These are phyloP conservation scores for bread wheat (Triticum aestivum) DNA, from an alignment of 176 grass and related monocot genomes.

Conservation along the genomic window DNA sequence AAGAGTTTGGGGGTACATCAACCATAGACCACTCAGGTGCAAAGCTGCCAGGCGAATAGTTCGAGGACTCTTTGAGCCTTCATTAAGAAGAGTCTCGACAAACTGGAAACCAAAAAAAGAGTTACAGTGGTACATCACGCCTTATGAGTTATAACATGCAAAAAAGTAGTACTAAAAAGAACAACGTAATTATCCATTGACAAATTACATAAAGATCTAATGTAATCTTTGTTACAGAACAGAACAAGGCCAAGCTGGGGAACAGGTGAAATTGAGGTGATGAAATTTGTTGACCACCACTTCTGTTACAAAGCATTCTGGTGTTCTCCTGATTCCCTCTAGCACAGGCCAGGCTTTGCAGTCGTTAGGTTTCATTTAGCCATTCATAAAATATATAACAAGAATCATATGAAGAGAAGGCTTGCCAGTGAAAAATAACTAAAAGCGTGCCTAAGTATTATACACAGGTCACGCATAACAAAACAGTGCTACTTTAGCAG, in stretches of 20 bases:
- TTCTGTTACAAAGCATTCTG: not conserved
- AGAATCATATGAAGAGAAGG: constrained; percentile 13
- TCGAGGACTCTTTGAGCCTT: constrained; percentile 86
- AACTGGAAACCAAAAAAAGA: constrained; percentile 58
- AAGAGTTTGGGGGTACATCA: constrained; percentile 71
- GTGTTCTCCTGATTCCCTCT: not conserved
- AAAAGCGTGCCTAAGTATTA: constrained; percentile 1
- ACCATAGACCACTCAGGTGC: constrained; percentile 86
- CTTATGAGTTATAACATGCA: constrained; percentile 5
- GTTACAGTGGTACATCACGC: not conserved
- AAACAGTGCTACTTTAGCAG: not conserved
- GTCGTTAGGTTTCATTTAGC: not conserved
- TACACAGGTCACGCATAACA: not conserved
- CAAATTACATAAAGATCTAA: not conserved
- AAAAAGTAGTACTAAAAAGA: constrained; percentile 14
- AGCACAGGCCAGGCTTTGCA: not conserved
- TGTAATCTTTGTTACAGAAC: not conserved
- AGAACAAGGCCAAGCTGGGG: not conserved
- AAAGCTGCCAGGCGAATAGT: constrained; percentile 88
- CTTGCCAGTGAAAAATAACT: not conserved
- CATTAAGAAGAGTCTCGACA: constrained; percentile 75
- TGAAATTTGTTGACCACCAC: not conserved
- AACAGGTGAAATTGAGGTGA: constrained; percentile 7
- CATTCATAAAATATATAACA: not conserved
- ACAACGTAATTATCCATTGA: not conserved